phyloP scores from a whole-genome alignment of 768 basidiomycete genomes.

The Lactarius trivialis region DNA sequence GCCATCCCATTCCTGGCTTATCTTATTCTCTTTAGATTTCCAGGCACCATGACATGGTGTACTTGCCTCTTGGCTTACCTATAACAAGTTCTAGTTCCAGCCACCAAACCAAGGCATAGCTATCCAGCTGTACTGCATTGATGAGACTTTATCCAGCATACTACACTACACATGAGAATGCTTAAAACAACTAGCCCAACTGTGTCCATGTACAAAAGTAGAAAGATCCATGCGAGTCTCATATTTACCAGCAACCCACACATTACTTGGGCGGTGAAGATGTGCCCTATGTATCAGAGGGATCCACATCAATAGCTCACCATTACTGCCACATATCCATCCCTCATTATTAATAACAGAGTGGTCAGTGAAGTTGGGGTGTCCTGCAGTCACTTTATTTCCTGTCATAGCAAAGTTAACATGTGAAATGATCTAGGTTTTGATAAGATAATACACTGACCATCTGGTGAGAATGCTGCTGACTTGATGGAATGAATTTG shows the following conservation, averaged over 20 bases:
- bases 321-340: background rate
- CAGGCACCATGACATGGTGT: constrained; percentile 32
- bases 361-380: background rate
- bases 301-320: background rate
- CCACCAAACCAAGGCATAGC: too few relatives aligned
- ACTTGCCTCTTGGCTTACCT: too few relatives aligned
- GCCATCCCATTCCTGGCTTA: too few relatives aligned
- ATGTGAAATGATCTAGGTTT: too few relatives aligned
- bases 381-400: background rate
- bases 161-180: background rate
- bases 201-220: background rate
- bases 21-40: background rate
- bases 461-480: background rate
- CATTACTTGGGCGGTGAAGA: background rate
- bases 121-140: too few relatives aligned
- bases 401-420: background rate
- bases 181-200: background rate
- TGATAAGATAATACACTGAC: constrained; percentile 25
- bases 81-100: too few relatives aligned
- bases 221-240: background rate
- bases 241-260: background rate
- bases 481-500: background rate
- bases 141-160: too few relatives aligned
- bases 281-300: background rate
- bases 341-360: background rate